phyloP scores from a whole-genome alignment of 805 yeast species.

The Saturnispora serradocipensis region DNA sequence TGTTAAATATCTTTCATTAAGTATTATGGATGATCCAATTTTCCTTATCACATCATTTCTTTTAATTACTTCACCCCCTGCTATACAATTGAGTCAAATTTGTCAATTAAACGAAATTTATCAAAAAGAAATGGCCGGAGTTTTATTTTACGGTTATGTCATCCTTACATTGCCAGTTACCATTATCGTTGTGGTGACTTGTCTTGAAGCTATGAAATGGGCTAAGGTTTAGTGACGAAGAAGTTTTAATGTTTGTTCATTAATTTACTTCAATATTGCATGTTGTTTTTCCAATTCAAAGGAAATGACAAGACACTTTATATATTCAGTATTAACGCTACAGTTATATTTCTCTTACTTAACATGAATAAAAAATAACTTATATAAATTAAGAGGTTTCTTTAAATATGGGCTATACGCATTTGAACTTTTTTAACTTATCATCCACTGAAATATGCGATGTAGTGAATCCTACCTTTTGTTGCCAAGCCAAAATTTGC shows the following conservation, averaged over 20 bases:
- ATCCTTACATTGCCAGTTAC: conserved; percentile 69
- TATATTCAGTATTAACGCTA: background rate
- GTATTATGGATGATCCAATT: conserved; percentile 74
- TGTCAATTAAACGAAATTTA: conserved; percentile 67
- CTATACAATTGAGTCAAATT: conserved; percentile 73
- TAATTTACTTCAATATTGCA: background rate
- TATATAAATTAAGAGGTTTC: background rate
- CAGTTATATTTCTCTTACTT: background rate
- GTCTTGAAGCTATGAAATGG: conserved; percentile 44
- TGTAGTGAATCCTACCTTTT: conserved; percentile 12
- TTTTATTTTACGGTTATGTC: conserved; percentile 75
- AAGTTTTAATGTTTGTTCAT: background rate
- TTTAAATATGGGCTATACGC: background rate
- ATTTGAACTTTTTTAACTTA: conserved; percentile 1
- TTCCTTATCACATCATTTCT: conserved; percentile 69
- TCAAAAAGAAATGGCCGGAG: conserved; percentile 78
- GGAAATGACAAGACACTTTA: conserved; percentile 1
- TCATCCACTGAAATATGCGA: conserved; percentile 2
- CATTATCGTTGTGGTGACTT: conserved; percentile 58
- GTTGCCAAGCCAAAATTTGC: conserved; percentile 18
- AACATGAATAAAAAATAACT: background rate
- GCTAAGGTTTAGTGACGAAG: conserved; percentile 13
- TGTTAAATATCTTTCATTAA: conserved; percentile 54
- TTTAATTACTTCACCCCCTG: conserved; percentile 73
- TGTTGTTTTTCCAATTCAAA: background rate